These are phyloP conservation scores for Diplosphaera chodatii DNA, from an alignment of 139 green algal genomes.

Conservation along the genomic window DNA sequence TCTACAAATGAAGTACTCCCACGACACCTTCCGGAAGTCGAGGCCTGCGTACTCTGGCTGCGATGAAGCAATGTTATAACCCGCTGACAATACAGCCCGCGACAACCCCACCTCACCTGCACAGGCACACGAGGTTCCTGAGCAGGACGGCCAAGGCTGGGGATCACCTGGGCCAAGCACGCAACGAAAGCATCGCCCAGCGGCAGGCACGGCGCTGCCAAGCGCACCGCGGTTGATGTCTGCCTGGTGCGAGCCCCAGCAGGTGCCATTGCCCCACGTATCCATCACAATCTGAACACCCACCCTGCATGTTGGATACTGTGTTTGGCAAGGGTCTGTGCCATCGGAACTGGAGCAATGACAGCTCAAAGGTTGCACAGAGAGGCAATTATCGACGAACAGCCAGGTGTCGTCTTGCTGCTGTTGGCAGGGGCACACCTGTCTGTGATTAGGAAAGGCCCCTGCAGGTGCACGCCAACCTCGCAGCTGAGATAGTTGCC, in stretches of 20 bases:
- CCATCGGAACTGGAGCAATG: too few relatives aligned
- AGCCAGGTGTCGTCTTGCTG: too few relatives aligned
- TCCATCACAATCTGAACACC: slow-evolving; percentile 10
- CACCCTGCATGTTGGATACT: too few relatives aligned
- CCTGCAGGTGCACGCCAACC: slow-evolving; percentile 8
- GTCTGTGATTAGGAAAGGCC: slow-evolving; percentile 10
- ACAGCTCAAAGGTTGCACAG: too few relatives aligned
- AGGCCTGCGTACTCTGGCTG: slow-evolving; percentile 17
- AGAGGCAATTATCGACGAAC: too few relatives aligned
- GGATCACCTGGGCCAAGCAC: too few relatives aligned
- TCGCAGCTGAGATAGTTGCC: slow-evolving; percentile 12
- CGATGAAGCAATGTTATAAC: slow-evolving; percentile 14
- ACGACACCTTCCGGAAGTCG: slow-evolving; percentile 5
- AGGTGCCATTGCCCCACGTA: slow-evolving; percentile 1
- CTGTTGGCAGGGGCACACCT: too few relatives aligned
- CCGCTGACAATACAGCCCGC: slow-evolving; percentile 1
- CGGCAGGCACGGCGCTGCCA: too few relatives aligned
- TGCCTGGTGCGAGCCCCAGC: slow-evolving; percentile 8
- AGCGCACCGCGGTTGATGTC: slow-evolving; percentile 7
- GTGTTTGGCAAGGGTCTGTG: too few relatives aligned
- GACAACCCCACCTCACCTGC: slow-evolving; percentile 9
- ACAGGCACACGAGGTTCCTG: too few relatives aligned
- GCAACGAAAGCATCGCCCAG: too few relatives aligned
- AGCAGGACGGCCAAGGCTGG: too few relatives aligned
- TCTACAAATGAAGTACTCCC: background rate